Percentiles rank a stretch among this genome's conserved stretches.
Evolutionary conservation across 768 basidiomycete genomes (phyloP).

Genomic region (Leccinum sublutescens): DNA sequence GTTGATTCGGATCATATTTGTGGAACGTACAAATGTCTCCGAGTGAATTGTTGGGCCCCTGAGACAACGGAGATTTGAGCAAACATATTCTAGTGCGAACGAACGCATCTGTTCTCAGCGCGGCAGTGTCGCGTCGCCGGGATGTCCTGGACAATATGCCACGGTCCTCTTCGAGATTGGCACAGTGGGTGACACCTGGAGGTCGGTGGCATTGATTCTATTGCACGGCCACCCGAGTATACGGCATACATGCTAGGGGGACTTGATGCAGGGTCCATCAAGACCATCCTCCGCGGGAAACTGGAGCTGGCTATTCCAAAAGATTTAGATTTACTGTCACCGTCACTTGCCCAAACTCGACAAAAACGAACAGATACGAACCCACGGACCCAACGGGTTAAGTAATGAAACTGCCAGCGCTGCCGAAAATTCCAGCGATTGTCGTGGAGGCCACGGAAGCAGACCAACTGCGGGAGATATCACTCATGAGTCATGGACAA

Average conservation of each 20-base stretch:
- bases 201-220: neutral
- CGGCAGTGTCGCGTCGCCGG: neutral
- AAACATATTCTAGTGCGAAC: neutral
- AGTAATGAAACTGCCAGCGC: slow-evolving; percentile 9
- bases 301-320: neutral
- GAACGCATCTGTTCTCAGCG: neutral
- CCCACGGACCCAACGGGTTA: neutral
- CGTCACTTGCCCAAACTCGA: slow-evolving; percentile 1
- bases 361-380: neutral
- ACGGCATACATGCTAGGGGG: neutral
- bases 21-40: neutral
- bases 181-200: neutral
- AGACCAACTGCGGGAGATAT: neutral
- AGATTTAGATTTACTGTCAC: neutral
- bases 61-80: neutral
- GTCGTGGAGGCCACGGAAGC: slow-evolving; percentile 1
- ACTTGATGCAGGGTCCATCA: neutral
- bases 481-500: neutral
- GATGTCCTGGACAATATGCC: neutral
- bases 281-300: neutral
- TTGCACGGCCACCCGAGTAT: neutral
- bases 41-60: neutral
- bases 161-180: neutral
- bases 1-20: neutral
- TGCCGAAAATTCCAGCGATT: slow-evolving; percentile 4